Percentiles rank a stretch among this genome's conserved stretches.
Evolutionary conservation across 441 rosid genomes (phyloP).

Genomic region (Francoa sonchifolia): DNA sequence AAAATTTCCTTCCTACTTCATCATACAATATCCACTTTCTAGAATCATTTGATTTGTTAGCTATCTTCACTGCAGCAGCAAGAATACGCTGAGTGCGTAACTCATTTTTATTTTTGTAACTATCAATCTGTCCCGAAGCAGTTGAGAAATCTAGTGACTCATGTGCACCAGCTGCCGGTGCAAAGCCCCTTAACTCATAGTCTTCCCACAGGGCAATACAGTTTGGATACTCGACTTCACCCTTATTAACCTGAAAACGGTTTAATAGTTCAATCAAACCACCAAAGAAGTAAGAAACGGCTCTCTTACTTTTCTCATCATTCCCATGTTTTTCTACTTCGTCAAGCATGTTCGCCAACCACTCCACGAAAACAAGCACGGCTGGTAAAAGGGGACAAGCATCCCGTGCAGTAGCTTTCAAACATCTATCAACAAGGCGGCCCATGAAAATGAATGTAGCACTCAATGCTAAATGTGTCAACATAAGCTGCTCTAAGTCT

Average conservation of each 20-base stretch:
- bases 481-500: conserved; percentile 16
- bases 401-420: conserved; percentile 27
- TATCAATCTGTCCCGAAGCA: conserved; percentile 21
- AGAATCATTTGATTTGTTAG: conserved; percentile 30
- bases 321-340: conserved; percentile 20
- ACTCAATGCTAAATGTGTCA: conserved; percentile 25
- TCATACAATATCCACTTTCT: conserved; percentile 46
- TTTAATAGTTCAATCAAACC: conserved; percentile 35
- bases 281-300: conserved; percentile 46
- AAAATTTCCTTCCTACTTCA: conserved; percentile 22
- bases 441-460: conserved; percentile 58
- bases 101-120: conserved; percentile 28
- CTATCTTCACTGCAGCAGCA: conserved; percentile 44
- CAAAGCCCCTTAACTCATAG: conserved; percentile 66
- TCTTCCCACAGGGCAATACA: conserved; percentile 74
- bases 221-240: conserved; percentile 15
- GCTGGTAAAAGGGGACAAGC: conserved; percentile 61
- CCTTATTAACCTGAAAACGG: conserved; percentile 17
- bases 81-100: conserved; percentile 45
- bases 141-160: conserved; percentile 43
- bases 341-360: conserved; percentile 38
- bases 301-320: conserved; percentile 37
- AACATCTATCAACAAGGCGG: conserved; percentile 46
- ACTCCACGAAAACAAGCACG: conserved; percentile 60
- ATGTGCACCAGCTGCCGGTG: conserved; percentile 39